Base-by-base conservation (phyloP, 148 eudicot genomes). In the Dianthus caryophyllus region DNA sequence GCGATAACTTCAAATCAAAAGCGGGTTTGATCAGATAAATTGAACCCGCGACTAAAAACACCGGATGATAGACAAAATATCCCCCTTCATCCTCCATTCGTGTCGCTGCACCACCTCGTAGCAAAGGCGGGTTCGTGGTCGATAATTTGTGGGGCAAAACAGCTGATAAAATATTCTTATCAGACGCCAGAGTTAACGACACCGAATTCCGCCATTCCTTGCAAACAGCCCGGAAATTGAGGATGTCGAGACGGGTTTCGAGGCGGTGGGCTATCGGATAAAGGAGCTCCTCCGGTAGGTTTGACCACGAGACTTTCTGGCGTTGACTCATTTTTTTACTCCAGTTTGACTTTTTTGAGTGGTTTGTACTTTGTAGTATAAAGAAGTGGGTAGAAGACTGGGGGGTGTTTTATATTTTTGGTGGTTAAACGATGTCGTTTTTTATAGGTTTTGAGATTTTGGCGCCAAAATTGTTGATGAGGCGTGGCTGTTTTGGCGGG, bases 111-210 rank as follows among this genome's bases (percentile, higher is more conserved):
- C 52, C 52, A 15, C 52, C 52, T 9, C n/a, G 16, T 48, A 61
- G n/a, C 5, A 61, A 15, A 21, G 65, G 49, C 2, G 49, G 65
- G 10, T 43, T 39, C 0, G 29, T 61, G 1, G 50, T 61, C 41
- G 47, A 38, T 47, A 61, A 29, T 61, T 61, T 61, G 48, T 61
- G 50, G 2, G 49, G 65, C 2, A 61, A 61, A 5, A 41, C 17
- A 61, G 47, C 24, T 17, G 65, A 61, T 38, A 61, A 61, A 0
- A 61, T 9, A 7, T 39, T 39, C 22, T 39, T 61, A 4, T 39
- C 15, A 29, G 17, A 25, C 26, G 39, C 27, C 7, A 61, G n/a
- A 18, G 49, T 29, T 2, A 22, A 1, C 4, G 49, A 21, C 16
- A 26, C 13, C 4, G 56, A 65, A 13, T 11, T 18, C 11, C 26